Evolutionary conservation across 805 yeast genomes (phyloP), one percentile per base, ranked within the genome.

Genomic region (Starmerella stigmatis): DNA sequence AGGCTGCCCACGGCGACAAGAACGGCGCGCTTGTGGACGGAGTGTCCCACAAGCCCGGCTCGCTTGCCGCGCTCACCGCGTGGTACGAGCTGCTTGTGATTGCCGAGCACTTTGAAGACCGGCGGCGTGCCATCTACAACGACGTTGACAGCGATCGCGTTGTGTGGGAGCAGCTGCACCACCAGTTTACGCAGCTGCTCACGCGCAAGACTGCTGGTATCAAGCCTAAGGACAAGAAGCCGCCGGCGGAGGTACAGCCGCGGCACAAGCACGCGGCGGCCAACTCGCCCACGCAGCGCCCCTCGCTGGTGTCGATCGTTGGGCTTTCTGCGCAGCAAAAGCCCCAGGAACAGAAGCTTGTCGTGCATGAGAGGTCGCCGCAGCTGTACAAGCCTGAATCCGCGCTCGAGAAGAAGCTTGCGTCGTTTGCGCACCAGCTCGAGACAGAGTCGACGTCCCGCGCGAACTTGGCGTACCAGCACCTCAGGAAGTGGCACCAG

Each of bases 1-100:
- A 41, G 6, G 5, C 34, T 45, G 21, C 48, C 58, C 28, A 47
- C 13, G 56, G 68, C 6, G 62, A 60, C 48, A 58, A 58, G 9
- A 66, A 66, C 33, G 66, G 60, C n/a, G 59, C 70, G 8, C 51
- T 67, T 29, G 49, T 67, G 3, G 51, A 62, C 5, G 72, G 72
- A 1, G 51, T 68, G 27, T 35, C 53, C 5, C 48, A 55, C 13
- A n/a, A 33, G 3, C 47, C 47, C 10, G 44, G 32, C 9, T 55
- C 57, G 2, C 51, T 62, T 9, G 54, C 64, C 5, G 52, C 58
- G 36, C 47, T 62, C 8, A 50, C 57, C 16, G 71, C 72, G 0
- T 68, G 64, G 57, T 58, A 62, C 37, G 72, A 67, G 45, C 56
- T 68, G 10, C 43, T 49, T 13, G 45, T 47, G 20, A 60, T 68